These are phyloP conservation scores for Monosporascus sp. DNA, from an alignment of 2,329 filamentous ascomycete species.

Conservation along the genomic window DNA sequence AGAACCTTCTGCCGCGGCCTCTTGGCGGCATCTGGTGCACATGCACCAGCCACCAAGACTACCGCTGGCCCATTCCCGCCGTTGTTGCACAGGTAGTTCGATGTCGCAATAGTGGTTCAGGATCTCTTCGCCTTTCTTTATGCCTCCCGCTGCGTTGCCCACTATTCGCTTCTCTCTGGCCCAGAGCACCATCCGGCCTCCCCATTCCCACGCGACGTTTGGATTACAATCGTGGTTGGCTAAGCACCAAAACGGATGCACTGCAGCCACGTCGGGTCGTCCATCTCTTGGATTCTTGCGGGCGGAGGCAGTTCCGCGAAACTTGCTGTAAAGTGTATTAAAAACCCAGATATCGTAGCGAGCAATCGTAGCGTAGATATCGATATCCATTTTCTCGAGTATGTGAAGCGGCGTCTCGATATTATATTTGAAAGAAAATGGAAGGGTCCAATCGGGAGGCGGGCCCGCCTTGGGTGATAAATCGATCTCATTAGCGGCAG, in stretches of 20 bases:
- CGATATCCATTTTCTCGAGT: slow-evolving; percentile 78
- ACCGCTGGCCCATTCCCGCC: slow-evolving; percentile 83
- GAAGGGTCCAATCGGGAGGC: slow-evolving; percentile 61
- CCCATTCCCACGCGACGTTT: slow-evolving; percentile 93
- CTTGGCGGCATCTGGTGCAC: slow-evolving; percentile 75
- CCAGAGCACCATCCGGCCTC: slow-evolving; percentile 68
- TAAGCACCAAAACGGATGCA: slow-evolving; percentile 93
- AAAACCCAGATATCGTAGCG: slow-evolving; percentile 74
- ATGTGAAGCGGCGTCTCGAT: slow-evolving; percentile 71
- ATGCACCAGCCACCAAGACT: slow-evolving; percentile 85
- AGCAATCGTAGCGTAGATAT: slow-evolving; percentile 58
- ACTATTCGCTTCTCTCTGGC: slow-evolving; percentile 54
- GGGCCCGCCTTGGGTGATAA: slow-evolving; percentile 49
- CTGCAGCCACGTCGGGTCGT: slow-evolving; percentile 83
- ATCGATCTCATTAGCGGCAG: slow-evolving; percentile 47
- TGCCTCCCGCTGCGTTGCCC: slow-evolving; percentile 49
- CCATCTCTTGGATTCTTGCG: slow-evolving; percentile 71
- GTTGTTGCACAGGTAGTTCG: slow-evolving; percentile 66
- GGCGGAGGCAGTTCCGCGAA: slow-evolving; percentile 86
- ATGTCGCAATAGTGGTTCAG: slow-evolving; percentile 94
- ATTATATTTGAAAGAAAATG: slow-evolving; percentile 73
- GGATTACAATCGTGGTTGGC: slow-evolving; percentile 96
- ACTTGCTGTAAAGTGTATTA: slow-evolving; percentile 90
- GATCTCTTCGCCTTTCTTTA: slow-evolving; percentile 77
- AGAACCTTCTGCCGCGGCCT: slow-evolving; percentile 41